A percentile compares a stretch with the other conserved stretches of the same genome.
phyloP scores from a whole-genome alignment of 306 rosid genomes.

The Albizia julibrissin region DNA sequence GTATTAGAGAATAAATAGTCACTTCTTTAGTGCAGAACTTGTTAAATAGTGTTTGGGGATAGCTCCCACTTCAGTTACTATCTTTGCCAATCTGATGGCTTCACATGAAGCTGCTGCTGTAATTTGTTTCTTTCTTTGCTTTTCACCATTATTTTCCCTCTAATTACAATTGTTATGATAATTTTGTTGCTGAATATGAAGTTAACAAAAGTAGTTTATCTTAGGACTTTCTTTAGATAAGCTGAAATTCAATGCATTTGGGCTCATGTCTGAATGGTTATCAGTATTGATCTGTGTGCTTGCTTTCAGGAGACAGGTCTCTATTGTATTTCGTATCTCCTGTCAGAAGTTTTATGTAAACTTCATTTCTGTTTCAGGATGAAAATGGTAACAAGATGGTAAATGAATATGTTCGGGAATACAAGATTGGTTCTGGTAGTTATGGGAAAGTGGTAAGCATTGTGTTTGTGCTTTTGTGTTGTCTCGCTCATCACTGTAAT shows the following conservation, averaged over 20 bases:
- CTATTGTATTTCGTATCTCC: not conserved
- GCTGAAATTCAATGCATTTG: constrained; percentile 5
- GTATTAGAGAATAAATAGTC: not conserved
- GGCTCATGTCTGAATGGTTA: constrained; percentile 17
- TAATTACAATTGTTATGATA: not conserved
- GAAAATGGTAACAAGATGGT: constrained; percentile 87
- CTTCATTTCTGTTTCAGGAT: constrained; percentile 58
- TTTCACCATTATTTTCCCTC: not conserved
- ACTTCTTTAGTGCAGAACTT: not conserved
- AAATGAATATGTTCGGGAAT: constrained; percentile 92
- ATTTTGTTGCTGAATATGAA: not conserved
- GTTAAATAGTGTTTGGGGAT: constrained; percentile 9
- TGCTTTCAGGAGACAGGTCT: constrained; percentile 1
- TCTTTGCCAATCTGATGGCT: constrained; percentile 18
- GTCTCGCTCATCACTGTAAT: constrained; percentile 5
- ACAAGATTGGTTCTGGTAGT: constrained; percentile 94
- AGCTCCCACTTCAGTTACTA: not conserved
- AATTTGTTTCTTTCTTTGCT: constrained; percentile 15
- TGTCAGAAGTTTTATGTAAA: constrained; percentile 17
- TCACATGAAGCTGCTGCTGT: not conserved
- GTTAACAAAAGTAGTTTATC: not conserved
- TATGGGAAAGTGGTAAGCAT: constrained; percentile 97
- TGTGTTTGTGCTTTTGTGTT: constrained; percentile 23
- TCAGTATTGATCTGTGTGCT: not conserved
- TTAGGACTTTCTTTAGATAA: not conserved